Conservation (phyloP, 2,329 filamentous ascomycete genomes). For the Pseudopyrenochaeta lycopersici region DNA sequence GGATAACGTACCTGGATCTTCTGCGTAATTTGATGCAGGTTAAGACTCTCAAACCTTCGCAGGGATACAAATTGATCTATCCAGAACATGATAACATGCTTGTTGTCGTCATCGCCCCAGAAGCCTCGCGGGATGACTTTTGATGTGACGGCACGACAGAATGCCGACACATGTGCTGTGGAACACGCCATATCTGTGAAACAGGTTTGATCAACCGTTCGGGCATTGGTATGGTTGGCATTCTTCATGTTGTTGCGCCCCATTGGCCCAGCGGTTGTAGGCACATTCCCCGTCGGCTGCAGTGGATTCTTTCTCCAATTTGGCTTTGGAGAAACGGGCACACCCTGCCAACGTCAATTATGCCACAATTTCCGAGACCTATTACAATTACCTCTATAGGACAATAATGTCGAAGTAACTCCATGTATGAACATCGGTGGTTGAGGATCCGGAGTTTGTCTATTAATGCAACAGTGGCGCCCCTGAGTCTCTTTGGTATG, state of each 20-base stretch:
- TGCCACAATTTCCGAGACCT: background rate
- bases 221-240: constrained; percentile 1
- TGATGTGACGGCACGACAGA: constrained; percentile 79
- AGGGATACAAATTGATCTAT: constrained; percentile 82
- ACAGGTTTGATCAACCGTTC: constrained; percentile 31
- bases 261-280: constrained; percentile 6
- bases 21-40: constrained; percentile 79
- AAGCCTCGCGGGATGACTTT: constrained; percentile 78
- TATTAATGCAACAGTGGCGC: constrained; percentile 67
- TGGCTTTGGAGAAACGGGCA: constrained; percentile 36
- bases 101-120: constrained; percentile 77
- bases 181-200: constrained; percentile 76
- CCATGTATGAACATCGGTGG: constrained; percentile 78
- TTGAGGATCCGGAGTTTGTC: constrained; percentile 75
- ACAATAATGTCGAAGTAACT: constrained; percentile 83
- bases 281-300: constrained; percentile 21
- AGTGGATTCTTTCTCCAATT: constrained; percentile 34
- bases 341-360: constrained; percentile 31
- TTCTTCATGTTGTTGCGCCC: constrained; percentile 10
- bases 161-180: constrained; percentile 76
- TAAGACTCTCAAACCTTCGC: constrained; percentile 81
- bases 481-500: constrained; percentile 74
- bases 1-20: constrained; percentile 70
- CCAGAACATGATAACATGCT: constrained; percentile 67
- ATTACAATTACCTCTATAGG: constrained; percentile 54